These are phyloP conservation scores for Ogataea saltuana DNA, from an alignment of 805 yeast species.

Conservation along the genomic window DNA sequence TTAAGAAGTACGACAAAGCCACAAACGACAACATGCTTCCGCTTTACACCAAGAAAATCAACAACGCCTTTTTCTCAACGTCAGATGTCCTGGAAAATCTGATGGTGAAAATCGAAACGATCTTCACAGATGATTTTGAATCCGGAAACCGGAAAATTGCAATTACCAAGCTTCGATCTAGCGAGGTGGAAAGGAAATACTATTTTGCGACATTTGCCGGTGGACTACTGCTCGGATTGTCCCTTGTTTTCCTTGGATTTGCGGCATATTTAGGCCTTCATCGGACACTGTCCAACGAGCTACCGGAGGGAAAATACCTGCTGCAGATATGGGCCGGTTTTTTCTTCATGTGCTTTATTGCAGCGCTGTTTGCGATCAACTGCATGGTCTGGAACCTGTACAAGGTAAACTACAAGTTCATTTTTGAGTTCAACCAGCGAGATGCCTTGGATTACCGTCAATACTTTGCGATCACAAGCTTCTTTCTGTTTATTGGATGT, in stretches of 20 bases:
- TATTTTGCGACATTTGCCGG: conserved; percentile 53
- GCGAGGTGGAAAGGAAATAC: conserved; percentile 41
- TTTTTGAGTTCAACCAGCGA: conserved; percentile 80
- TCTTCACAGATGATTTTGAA: conserved; percentile 67
- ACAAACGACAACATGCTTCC: conserved; percentile 45
- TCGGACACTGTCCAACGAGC: conserved; percentile 37
- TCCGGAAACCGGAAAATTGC: conserved; percentile 70
- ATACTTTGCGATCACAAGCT: conserved; percentile 62
- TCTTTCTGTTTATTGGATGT: conserved; percentile 55
- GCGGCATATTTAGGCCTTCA: conserved; percentile 49
- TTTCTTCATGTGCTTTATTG: conserved; percentile 60
- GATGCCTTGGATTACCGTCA: conserved; percentile 66
- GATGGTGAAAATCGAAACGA: conserved; percentile 61
- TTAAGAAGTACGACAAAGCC: conserved; percentile 87
- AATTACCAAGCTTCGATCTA: conserved; percentile 64
- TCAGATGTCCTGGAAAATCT: conserved; percentile 70
- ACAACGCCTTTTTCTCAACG: conserved; percentile 56
- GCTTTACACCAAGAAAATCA: conserved; percentile 58
- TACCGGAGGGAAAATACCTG: conserved; percentile 59
- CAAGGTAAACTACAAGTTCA: conserved; percentile 87
- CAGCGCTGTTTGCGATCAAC: conserved; percentile 64
- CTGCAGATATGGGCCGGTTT: conserved; percentile 95
- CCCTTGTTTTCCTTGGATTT: conserved; percentile 65
- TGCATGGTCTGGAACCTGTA: conserved; percentile 70
- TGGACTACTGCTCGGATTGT: conserved; percentile 70